Evolutionary conservation across 163 green algal species (phyloP).

Genomic region (Coccomyxa subellipsoidea): DNA sequence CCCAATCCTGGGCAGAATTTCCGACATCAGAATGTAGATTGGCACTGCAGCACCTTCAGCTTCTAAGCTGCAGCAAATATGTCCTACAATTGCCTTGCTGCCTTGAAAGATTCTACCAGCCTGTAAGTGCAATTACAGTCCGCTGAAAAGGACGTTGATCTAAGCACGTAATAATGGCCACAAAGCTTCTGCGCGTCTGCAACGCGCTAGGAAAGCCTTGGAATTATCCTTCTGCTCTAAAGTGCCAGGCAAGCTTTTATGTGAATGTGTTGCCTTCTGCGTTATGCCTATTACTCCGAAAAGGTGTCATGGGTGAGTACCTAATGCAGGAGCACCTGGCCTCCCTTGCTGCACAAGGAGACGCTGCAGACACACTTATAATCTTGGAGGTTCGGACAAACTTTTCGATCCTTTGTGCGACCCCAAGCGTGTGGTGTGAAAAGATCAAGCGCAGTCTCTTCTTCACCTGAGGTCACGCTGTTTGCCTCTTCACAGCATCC

Average conservation of each 20-base stretch:
- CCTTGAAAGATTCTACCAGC: no score
- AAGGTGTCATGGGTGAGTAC: not conserved
- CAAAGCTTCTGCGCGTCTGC: not conserved
- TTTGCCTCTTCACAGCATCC: slow-evolving; percentile 67
- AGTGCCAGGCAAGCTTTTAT: not conserved
- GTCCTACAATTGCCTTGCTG: no score
- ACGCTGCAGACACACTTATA: not conserved
- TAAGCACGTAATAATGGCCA: not conserved
- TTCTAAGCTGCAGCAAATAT: not conserved
- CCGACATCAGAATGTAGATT: no score
- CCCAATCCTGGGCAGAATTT: no score
- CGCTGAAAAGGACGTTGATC: no score
- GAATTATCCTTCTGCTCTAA: not conserved
- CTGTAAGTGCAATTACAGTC: no score
- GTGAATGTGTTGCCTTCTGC: not conserved
- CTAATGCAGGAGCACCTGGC: not conserved
- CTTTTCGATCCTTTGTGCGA: no score
- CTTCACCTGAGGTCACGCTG: no score
- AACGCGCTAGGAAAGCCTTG: not conserved
- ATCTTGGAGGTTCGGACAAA: not conserved
- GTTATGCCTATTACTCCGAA: not conserved
- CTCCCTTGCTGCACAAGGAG: not conserved
- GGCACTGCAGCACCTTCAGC: not conserved
- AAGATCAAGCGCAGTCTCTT: no score
- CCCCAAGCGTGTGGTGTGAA: no score